A percentile compares a stretch with the other conserved stretches of the same genome.
phyloP scores from a whole-genome alignment of 805 yeast genomes.

The Phaffomyces antillensis region DNA sequence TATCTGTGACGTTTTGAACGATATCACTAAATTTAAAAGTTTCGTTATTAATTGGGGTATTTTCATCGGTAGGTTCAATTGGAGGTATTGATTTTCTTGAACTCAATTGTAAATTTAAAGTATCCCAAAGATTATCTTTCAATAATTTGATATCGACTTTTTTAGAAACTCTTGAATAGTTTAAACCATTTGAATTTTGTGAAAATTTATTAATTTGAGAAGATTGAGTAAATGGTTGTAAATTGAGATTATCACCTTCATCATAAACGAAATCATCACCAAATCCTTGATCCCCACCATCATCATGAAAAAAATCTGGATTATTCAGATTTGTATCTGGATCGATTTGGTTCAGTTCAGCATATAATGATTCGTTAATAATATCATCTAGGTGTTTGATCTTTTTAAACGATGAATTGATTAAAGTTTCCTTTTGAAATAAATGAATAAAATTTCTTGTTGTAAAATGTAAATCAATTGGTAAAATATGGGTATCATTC shows the following conservation, averaged over 20 bases:
- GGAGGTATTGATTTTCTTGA: constrained; percentile 7
- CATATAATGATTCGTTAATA: constrained; percentile 67
- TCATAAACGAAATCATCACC: constrained; percentile 23
- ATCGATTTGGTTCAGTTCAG: constrained; percentile 37
- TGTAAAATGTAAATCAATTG: constrained; percentile 68
- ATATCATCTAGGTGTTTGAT: constrained; percentile 21
- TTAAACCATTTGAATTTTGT: constrained; percentile 29
- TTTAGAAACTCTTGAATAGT: constrained; percentile 67
- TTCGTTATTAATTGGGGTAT: not conserved
- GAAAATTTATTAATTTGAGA: constrained; percentile 19
- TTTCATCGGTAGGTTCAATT: not conserved
- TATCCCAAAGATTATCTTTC: constrained; percentile 74
- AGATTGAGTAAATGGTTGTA: constrained; percentile 11
- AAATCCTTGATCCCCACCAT: constrained; percentile 19
- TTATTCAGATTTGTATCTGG: constrained; percentile 22
- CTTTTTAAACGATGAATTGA: constrained; percentile 29
- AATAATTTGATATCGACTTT: constrained; percentile 70
- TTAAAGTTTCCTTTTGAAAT: constrained; percentile 56
- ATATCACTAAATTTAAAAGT: constrained; percentile 36
- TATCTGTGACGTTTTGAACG: constrained; percentile 40
- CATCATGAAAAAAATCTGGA: constrained; percentile 32
- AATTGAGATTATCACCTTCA: constrained; percentile 16
- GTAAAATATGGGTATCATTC: constrained; percentile 45
- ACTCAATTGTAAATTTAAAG: constrained; percentile 27
- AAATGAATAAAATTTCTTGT: constrained; percentile 61